These are phyloP conservation scores for Aspergillus olivimuriae DNA, from an alignment of 495 filamentous ascomycete genomes.

Conservation along the genomic window DNA sequence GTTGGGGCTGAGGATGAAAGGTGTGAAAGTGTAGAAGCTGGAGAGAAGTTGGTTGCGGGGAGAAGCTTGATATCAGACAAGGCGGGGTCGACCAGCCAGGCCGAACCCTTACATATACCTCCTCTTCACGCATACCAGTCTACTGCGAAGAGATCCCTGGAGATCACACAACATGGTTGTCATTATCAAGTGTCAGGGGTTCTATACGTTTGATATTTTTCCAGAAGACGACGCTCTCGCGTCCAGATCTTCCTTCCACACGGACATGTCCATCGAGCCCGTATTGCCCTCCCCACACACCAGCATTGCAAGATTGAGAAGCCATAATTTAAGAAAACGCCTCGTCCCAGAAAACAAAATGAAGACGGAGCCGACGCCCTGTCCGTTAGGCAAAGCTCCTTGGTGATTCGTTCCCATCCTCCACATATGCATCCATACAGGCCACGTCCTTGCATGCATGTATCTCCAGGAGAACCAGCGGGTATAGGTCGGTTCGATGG, in stretches of 20 bases:
- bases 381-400: constrained; percentile 1
- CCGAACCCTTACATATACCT: neutral
- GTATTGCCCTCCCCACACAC: constrained; percentile 6
- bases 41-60: neutral
- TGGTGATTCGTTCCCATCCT: neutral
- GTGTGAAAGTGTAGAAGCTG: neutral
- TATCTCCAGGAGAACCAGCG: constrained; percentile 7
- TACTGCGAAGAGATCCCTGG: no score
- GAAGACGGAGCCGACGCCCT: constrained; percentile 6
- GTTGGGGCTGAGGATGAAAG: neutral
- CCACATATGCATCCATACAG: neutral
- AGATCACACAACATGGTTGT: no score
- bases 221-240: no score
- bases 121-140: neutral
- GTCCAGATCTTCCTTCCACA: no score
- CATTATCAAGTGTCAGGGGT: constrained; percentile 1
- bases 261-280: no score
- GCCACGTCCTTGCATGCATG: constrained; percentile 1
- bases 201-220: neutral
- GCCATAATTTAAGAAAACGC: constrained; percentile 13
- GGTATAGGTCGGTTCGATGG: constrained; percentile 8
- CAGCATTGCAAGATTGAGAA: constrained; percentile 9
- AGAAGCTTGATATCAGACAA: no score
- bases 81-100: no score
- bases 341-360: constrained; percentile 13